phyloP scores from a whole-genome alignment of 176 grass and related monocot species.

The Musa beccarii region DNA sequence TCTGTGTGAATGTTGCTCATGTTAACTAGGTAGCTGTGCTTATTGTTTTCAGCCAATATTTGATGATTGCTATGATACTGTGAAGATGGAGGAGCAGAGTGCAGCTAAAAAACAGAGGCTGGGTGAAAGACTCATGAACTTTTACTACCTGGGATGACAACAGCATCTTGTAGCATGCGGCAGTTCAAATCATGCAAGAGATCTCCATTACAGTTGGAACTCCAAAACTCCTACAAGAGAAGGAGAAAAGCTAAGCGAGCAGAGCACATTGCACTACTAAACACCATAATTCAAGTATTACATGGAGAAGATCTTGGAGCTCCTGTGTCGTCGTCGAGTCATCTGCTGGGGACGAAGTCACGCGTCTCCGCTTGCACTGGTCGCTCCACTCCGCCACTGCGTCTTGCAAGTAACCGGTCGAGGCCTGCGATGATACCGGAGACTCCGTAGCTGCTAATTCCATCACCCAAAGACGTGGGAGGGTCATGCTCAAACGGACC shows the following conservation, averaged over 20 bases:
- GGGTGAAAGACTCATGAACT: not conserved
- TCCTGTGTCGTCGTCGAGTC: slow-evolving; percentile 28
- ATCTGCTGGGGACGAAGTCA: slow-evolving; percentile 8
- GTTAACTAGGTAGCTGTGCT: not conserved
- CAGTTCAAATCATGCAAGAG: slow-evolving; percentile 32
- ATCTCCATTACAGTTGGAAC: slow-evolving; percentile 30
- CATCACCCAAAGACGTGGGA: not conserved
- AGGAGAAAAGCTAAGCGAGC: slow-evolving; percentile 18
- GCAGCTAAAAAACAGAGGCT: not conserved
- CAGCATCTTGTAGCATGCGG: slow-evolving; percentile 24
- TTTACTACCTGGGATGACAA: slow-evolving; percentile 49
- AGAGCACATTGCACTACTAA: not conserved
- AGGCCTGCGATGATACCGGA: slow-evolving; percentile 44
- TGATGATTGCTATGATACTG: no score
- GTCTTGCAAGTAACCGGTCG: slow-evolving; percentile 52
- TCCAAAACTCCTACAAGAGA: slow-evolving; percentile 53
- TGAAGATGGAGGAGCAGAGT: no score
- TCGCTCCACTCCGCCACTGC: slow-evolving; percentile 33
- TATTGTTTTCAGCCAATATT: not conserved
- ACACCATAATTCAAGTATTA: slow-evolving; percentile 1
- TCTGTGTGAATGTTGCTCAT: not conserved
- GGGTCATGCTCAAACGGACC: not conserved
- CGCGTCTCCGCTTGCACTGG: slow-evolving; percentile 42
- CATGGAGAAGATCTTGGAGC: slow-evolving; percentile 49
- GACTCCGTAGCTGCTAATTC: slow-evolving; percentile 38